Base-by-base conservation (phyloP, 2,329 filamentous ascomycete genomes). In the Epichloe festucae region DNA sequence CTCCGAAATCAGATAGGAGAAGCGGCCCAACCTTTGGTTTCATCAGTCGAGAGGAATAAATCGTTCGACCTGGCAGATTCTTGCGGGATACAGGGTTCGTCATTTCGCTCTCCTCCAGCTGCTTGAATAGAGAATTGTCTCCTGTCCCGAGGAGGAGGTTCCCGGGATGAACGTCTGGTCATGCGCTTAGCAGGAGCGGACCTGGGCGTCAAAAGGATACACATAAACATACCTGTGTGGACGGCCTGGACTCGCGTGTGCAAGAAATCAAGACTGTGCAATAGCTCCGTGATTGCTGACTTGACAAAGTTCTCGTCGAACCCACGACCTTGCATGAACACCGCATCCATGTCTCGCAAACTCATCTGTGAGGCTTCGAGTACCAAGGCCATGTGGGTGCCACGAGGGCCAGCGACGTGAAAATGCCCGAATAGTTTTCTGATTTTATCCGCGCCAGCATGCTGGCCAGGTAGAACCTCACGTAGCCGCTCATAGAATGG, bases 11-110 rank as follows among this genome's bases (percentile, higher is more conserved):
- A 23, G 41, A 23, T 3, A 43, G 14, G 10, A 43, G 41, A 3
- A 43, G 21, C 6, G 41, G 41, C 19, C 41, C 63, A 50, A 41
- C 23, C 35, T 11, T 8, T 19, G 48, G 21, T 52, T 14, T 43
- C 19, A 23, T 10, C 3, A 43, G 1, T 5, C 41, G 11, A 3
- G 41, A 43, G 15, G 4, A 27, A 21, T 43, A 43, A 2, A 27
- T 23, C 5, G 41, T 43, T 4, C 41, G 41, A 21, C 23, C 41
- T 3, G 11, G 4, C 12, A 23, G 10, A 5, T 23, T 12, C 41
- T 43, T 43, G 1, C 41, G 41, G 7, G 8, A 2, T 4, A 1
- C 1, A 5, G 41, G 41, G 10, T 43, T 23, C 4, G 12, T 6
- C 19, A 27, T 14, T 11, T 43, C 41, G 12, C 8, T 12, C 4